Conservation (phyloP, 257 asterid genomes). For the Ocimum tenuiflorum region DNA sequence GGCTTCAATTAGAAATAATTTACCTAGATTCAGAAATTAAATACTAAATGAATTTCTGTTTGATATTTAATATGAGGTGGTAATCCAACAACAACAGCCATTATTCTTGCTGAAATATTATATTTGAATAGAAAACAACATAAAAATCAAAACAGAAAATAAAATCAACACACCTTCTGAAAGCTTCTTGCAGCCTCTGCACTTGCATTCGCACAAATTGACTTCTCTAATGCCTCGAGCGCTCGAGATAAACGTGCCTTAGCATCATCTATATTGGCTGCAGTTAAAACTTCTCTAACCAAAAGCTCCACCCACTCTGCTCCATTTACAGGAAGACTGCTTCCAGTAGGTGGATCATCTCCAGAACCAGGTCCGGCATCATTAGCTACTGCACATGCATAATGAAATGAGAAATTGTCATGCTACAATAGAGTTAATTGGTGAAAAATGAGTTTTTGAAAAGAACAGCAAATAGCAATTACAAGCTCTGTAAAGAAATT, state of each 20-base stretch:
- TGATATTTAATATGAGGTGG: neutral
- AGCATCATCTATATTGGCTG: conserved; percentile 47
- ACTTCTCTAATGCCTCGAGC: conserved; percentile 53
- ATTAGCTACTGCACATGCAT: conserved; percentile 28
- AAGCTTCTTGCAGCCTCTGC: conserved; percentile 55
- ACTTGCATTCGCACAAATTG: conserved; percentile 43
- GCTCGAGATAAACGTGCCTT: conserved; percentile 46
- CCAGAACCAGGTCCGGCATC: conserved; percentile 33
- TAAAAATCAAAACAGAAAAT: neutral
- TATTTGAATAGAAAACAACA: neutral
- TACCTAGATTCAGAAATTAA: neutral
- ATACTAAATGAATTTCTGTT: neutral
- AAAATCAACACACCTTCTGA: conserved; percentile 47
- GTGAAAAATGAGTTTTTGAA: neutral
- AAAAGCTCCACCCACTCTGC: conserved; percentile 60
- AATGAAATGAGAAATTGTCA: neutral
- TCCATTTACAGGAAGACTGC: conserved; percentile 40
- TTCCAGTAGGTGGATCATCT: conserved; percentile 31
- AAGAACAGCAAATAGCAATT: neutral
- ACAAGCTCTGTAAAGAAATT: neutral
- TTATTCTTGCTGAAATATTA: neutral
- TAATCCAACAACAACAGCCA: neutral
- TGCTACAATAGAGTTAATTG: neutral
- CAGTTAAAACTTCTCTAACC: conserved; percentile 47
- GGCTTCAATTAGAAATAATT: neutral